Base-by-base conservation (phyloP, 2,329 filamentous ascomycete species). In the Thermothelomyces thermophilus region DNA sequence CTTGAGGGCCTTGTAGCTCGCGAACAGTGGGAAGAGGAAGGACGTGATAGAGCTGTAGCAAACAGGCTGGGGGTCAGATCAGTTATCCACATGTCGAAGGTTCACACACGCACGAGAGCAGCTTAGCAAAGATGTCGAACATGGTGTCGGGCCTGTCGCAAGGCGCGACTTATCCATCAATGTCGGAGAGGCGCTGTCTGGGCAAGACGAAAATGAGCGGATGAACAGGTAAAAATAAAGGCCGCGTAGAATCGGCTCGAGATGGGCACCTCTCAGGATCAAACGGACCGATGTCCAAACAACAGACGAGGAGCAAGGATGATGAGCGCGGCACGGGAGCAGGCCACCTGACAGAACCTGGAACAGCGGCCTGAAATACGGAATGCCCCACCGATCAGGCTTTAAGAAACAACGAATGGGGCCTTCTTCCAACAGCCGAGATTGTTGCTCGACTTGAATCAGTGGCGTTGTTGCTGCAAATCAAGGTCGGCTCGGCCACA, bases 1-100 rank as follows among this genome's bases (percentile, higher is more conserved):
- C 71, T 93, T 91, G 64, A 98, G 85, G 42, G 93, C 91, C 75
- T 97, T 97, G 79, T 96, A 97, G 57, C 91, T 95, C 59, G 91
- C 90, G 72, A 95, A 97, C 56, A 96, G 82, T 45, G 93, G 93
- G 66, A 97, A 94, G 65, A 96, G 82, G 65, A 95, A 90, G 50
- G 90, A 94, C 52, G 87, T 83, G 66, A 91, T 70, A 56, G 88
- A 91, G 65, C 90, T 95, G 65, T 45, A 31, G 1, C 9, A 2
- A 9, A 31, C 9, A 39, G 28, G 14, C 14, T 17, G 41, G 40
- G n/a, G 43, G 49, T 54, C 52, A 54, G 43, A 46, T 43, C 34
- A 34, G 33, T 10, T 57, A 58, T 58, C 48, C 47, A 52, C 33
- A 35, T 6, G 33, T n/a, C 13, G 60, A 56, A 47, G 50, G 54